A percentile compares a stretch with the other conserved stretches of the same genome.
These are phyloP conservation scores for Pelargonium nanum DNA, from an alignment of 345 rosid species.

Conservation along the genomic window DNA sequence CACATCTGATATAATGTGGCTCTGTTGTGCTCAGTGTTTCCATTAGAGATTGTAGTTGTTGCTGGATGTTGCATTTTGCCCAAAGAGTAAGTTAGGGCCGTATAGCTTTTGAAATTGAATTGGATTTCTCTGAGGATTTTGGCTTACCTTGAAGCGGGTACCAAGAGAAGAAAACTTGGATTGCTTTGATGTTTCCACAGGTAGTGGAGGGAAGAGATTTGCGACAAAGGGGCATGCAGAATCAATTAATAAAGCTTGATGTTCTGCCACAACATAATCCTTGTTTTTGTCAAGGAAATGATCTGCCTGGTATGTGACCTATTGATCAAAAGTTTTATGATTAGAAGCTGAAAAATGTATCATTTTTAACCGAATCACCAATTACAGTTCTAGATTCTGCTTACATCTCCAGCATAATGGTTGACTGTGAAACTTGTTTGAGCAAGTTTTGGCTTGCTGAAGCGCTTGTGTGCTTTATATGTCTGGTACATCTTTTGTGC, in stretches of 20 bases:
- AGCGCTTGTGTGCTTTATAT: slow-evolving; percentile 74
- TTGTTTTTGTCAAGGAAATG: slow-evolving; percentile 96
- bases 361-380: not conserved
- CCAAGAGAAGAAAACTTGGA: slow-evolving; percentile 94
- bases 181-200: slow-evolving; percentile 79
- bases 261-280: slow-evolving; percentile 88
- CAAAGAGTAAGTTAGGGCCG: not conserved
- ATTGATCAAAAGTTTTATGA: slow-evolving; percentile 14
- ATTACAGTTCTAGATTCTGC: not conserved
- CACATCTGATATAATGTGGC: slow-evolving; percentile 96
- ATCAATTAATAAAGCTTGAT: slow-evolving; percentile 73
- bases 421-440: slow-evolving; percentile 80
- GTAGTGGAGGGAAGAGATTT: slow-evolving; percentile 82
- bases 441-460: slow-evolving; percentile 87
- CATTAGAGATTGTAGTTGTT: slow-evolving; percentile 81
- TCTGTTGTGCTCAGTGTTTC: slow-evolving; percentile 86
- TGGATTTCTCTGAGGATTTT: not conserved
- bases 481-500: slow-evolving; percentile 92
- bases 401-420: slow-evolving; percentile 97
- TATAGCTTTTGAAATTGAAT: not conserved
- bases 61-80: slow-evolving; percentile 26
- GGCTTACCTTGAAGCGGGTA: slow-evolving; percentile 74
- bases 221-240: slow-evolving; percentile 78
- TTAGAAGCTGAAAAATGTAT: not conserved
- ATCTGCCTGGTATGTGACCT: slow-evolving; percentile 91